Evolutionary conservation across 2,329 filamentous ascomycete genomes (phyloP), one percentile per base, ranked within the genome.

Genomic region (Mollisiaceae sp.): DNA sequence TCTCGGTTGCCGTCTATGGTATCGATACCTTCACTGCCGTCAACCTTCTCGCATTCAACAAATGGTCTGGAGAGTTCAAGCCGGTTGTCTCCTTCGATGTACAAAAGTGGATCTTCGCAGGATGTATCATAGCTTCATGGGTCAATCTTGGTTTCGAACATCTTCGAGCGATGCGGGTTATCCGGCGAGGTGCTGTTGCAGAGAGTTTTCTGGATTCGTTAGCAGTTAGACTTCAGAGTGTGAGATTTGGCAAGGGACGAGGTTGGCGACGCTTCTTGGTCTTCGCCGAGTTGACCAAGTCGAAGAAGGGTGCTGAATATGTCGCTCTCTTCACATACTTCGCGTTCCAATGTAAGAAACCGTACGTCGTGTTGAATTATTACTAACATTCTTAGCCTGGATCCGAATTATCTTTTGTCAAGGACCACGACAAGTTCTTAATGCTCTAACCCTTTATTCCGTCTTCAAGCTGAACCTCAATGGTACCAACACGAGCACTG

Each of bases 1-100:
- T 96, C 65, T 95, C 93, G 2, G 77, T 94, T 59, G 90, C 92
- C 54, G 93, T 97, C 70, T 97, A 97, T 78, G 89, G 84, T 35
- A 91, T 96, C 76, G 94, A 98, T 79, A 93, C 89, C 67, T 98
- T 97, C 76, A 97, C 94, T 4, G 94, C 94, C 68, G 86, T 97
- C 79, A 96, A 97, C 69, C 83, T 99, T 47, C 85, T 99, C 59
- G 91, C 86, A 63, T 97, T 97, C 80, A 88, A 96, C 80, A 88
- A 88, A 66, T 98, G 94, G 94, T 92, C 92, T 1, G 92, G 91
- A 61, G 85, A 92, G 71, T 91, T 98, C 72, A 81, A 92, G 72
- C 93, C 93, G 1, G 85, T 86, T 47, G 90, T 98, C 70, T 86
- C 89, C 3, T 88, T 96, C 74, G 81, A 87, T 58, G 86, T 94